Evolutionary conservation across 768 basidiomycete genomes (phyloP).

Genomic region (Kwoniella heveanensis): DNA sequence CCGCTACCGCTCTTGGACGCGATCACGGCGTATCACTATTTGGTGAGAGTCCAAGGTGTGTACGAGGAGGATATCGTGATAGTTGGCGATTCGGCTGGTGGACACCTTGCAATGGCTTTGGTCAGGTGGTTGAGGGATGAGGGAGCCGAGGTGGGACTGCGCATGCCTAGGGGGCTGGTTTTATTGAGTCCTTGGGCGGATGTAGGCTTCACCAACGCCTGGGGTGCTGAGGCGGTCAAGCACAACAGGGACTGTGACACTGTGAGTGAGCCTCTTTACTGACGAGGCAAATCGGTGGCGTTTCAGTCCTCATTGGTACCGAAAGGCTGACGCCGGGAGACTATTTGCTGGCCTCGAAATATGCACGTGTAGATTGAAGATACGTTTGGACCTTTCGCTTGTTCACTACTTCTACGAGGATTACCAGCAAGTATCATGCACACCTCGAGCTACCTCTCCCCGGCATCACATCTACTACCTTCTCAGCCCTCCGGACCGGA

Average conservation of each 20-base stretch:
- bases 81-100: conserved; percentile 90
- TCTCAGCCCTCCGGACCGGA: conserved; percentile 12
- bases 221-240: conserved; percentile 37
- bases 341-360: conserved; percentile 4
- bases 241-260: conserved; percentile 40
- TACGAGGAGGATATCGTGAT: conserved; percentile 76
- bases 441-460: conserved; percentile 41
- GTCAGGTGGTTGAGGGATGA: conserved; percentile 91
- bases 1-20: conserved; percentile 86
- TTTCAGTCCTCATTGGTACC: too few relatives aligned
- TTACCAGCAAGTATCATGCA: conserved; percentile 40
- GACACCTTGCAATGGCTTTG: conserved; percentile 78
- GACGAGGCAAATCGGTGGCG: background rate
- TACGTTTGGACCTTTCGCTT: conserved; percentile 49
- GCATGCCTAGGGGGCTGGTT: conserved; percentile 72
- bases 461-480: conserved; percentile 35
- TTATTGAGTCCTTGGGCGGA: conserved; percentile 94
- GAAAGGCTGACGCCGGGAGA: too few relatives aligned
- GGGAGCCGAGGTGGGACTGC: conserved; percentile 62
- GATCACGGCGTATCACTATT: conserved; percentile 78
- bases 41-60: conserved; percentile 75
- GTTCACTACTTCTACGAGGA: conserved; percentile 43
- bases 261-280: conserved; percentile 22
- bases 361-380: conserved; percentile 39
- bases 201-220: conserved; percentile 59